Evolutionary conservation across 1,139 yeast species (phyloP), one percentile per base, ranked within the genome.

Genomic region (Yamadazyma oceani): DNA sequence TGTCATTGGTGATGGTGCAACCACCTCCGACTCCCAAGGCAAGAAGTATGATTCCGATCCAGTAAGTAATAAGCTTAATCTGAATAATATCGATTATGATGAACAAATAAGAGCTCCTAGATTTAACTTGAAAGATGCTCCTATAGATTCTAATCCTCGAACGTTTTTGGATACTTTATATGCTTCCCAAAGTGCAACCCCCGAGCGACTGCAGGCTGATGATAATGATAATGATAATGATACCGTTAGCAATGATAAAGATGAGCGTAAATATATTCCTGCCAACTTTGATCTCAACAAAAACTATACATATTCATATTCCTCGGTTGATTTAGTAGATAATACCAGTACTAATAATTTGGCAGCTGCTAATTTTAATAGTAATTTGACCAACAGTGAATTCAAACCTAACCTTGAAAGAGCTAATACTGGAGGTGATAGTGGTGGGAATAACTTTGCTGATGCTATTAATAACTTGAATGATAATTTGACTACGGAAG

Each of bases 41-140:
- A 6, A n/a, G 25, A 29, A n/a, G 17, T 19, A 8, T 19, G 21
- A 19, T 6, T 6, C 21, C 8, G 21, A 19, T 19, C 21, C 21
- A 6, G 8, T 19, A 19, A 19, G 8, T 6, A 8, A 5, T 19
- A 8, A 19, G 5, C 15, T 15, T 19, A 17, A 17, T 8, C 49
- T 51, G 32, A 57, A 57, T 34, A 60, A 62, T 34, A 53, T 66
- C 36, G 64, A 69, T 47, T 68, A 69, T 43, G 69, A 69, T 42
- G 72, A 70, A 42, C 73, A 67, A 46, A 70, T 70, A 32, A 49
- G 75, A 42, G 73, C 72, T 19, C 76, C 75, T 4, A 48, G 75
- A 28, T 66, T 69, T 63, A 48, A 45, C 23, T 39, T 45, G 22
- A 43, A 43, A 12, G 30, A 27, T 5, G 21, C 11, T 8, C 30